Conservation (phyloP, 2,329 filamentous ascomycete genomes). For the Ceratocystis colombiana region DNA sequence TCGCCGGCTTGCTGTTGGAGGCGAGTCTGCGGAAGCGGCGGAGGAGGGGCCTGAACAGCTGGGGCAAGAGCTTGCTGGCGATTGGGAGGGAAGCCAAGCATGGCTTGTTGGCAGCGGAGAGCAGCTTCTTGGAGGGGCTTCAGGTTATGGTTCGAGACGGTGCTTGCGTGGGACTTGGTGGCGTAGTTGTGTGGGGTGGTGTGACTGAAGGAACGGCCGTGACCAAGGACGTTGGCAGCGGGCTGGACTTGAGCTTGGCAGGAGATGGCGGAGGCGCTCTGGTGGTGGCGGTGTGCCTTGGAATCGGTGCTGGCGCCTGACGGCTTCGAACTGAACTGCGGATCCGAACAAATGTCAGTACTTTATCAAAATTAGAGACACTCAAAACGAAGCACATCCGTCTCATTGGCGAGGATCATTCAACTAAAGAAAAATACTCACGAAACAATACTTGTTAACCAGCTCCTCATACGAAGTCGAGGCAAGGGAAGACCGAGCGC, state of each 20-base stretch:
- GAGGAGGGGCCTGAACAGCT: background rate
- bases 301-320: conserved; percentile 14
- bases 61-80: conserved; percentile 22
- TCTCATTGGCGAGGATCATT: background rate
- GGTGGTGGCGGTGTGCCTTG: conserved; percentile 13
- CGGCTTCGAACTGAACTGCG: conserved; percentile 25
- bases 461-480: conserved; percentile 92
- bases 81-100: conserved; percentile 26
- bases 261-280: background rate
- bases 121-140: conserved; percentile 32
- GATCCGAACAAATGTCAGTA: conserved; percentile 27
- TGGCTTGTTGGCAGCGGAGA: conserved; percentile 27
- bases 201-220: conserved; percentile 14
- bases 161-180: conserved; percentile 31
- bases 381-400: too few relatives aligned
- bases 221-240: background rate
- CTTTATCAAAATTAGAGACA: conserved; percentile 26
- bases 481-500: conserved; percentile 51
- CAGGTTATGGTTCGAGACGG: conserved; percentile 39
- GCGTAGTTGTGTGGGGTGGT: background rate
- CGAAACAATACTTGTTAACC: conserved; percentile 99
- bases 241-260: background rate
- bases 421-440: conserved; percentile 50
- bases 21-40: background rate
- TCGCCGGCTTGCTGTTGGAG: background rate